Evolutionary conservation across 1,284 basidiomycete genomes (phyloP).

Genomic region (Phellinidium pouzarii): DNA sequence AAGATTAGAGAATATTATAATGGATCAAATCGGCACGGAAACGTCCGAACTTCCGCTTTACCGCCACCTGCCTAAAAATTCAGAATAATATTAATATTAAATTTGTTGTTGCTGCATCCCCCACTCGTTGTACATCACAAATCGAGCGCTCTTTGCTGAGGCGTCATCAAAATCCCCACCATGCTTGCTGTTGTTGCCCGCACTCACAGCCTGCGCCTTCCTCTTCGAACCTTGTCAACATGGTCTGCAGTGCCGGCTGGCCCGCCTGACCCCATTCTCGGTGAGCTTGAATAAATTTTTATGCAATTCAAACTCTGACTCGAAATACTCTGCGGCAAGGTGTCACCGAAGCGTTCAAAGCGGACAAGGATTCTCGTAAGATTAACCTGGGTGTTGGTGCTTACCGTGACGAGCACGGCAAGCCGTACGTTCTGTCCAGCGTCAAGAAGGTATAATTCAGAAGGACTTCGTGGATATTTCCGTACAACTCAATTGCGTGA

Average conservation of each 20-base stretch:
- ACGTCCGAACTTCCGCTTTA: too few relatives aligned
- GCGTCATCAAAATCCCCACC: constrained; percentile 29
- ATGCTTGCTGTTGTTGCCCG: constrained; percentile 27
- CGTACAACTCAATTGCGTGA: constrained; percentile 4
- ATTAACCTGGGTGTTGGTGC: constrained; percentile 97
- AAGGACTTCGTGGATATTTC: neutral
- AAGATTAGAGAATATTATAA: too few relatives aligned
- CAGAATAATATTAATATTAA: too few relatives aligned
- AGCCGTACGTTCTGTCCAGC: constrained; percentile 89
- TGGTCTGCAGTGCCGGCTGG: constrained; percentile 85
- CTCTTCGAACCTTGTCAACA: constrained; percentile 48
- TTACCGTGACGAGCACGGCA: constrained; percentile 91
- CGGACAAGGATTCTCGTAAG: constrained; percentile 85
- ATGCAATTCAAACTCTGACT: constrained; percentile 1
- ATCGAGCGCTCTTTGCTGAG: constrained; percentile 11
- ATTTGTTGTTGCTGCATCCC: too few relatives aligned
- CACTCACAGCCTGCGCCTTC: constrained; percentile 27
- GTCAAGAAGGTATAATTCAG: constrained; percentile 71
- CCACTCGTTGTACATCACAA: too few relatives aligned
- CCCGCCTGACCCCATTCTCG: constrained; percentile 91
- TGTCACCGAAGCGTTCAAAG: constrained; percentile 93
- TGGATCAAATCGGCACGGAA: too few relatives aligned
- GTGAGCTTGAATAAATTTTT: constrained; percentile 38
- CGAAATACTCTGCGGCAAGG: constrained; percentile 35
- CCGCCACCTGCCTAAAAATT: too few relatives aligned